Base-by-base conservation (phyloP, 495 filamentous ascomycete species). In the Tuber calosporum region DNA sequence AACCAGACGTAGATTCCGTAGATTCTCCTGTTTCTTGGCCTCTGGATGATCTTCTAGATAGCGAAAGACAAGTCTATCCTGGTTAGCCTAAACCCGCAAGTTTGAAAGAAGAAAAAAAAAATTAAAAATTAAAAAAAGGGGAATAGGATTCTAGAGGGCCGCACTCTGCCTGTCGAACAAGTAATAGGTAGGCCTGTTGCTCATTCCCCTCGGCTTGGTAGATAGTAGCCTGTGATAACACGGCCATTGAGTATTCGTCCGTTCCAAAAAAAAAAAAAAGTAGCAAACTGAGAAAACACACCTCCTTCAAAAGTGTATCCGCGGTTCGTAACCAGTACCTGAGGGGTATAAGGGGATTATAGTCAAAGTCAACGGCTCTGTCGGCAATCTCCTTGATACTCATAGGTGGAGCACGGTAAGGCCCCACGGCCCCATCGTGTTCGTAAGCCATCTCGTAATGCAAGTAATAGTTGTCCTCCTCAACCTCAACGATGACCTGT, bases 141-240 rank as follows among this genome's bases (percentile, higher is more conserved):
- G 26, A 62, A 34, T 19, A 34, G 53, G 26, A 30, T 62, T 19
- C 53, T 34, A 71, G 62, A 68, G 58, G 41, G 48, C 43, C 79
- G 37, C 39, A 82, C 80, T 82, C 86, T 17, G 91, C 90, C 83
- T 94, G 92, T 81, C 95, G 89, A 75, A 93, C 90, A 13, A 96
- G 86, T 26, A 97, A 85, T 36, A 97, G 84, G 83, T 95, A 99
- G 2, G 94, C 90, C 80, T 94, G 91, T 73, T 94, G 87, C 68
- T 93, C 86, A 83, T 96, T 91, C 72, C 91, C 89, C 84, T 99
- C 96, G 30, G 85, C 87, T 79, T 94, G 87, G 82, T 97, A 97
- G 75, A 93, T 92, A 17, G 85, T 84, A 1, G 91, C 90, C 89
- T 93, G 74, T 53, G 68, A 30, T 20, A 17, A 34, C 26, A 62